Conservation (phyloP, 106 monocot species). For the Platanthera guangdongensis region DNA sequence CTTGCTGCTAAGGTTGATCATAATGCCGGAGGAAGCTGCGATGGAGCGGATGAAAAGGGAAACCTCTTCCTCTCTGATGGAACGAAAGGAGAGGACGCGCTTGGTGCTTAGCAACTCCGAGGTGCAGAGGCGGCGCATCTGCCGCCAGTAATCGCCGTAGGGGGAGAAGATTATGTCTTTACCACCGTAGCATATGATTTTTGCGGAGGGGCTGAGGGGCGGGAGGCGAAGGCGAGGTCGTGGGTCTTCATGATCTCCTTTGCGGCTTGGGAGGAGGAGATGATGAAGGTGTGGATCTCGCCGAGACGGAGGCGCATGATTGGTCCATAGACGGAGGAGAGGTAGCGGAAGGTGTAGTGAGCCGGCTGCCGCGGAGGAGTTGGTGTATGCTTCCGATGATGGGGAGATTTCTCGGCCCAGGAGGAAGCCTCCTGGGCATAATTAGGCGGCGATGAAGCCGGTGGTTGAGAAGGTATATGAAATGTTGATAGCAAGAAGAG, state of each 20-base stretch:
- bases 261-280: background rate
- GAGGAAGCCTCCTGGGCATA: background rate
- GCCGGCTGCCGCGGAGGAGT: background rate
- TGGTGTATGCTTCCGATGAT: background rate
- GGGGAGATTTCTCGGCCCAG: background rate
- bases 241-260: conserved; percentile 9
- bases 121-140: conserved; percentile 5
- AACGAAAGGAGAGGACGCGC: conserved; percentile 1
- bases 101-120: background rate
- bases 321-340: background rate
- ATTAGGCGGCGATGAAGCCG: too few relatives aligned
- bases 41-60: background rate
- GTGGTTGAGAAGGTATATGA: too few relatives aligned
- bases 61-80: conserved; percentile 6
- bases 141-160: conserved; percentile 17
- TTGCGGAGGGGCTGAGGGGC: background rate
- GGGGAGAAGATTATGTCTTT: conserved; percentile 13
- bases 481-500: too few relatives aligned
- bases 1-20: background rate
- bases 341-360: background rate
- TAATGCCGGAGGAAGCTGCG: background rate
- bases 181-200: conserved; percentile 10
- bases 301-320: background rate
- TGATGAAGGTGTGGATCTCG: background rate
- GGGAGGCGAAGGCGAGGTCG: conserved; percentile 9